Base-by-base conservation (phyloP, 805 yeast species). In the Suhomyces emberorum region DNA sequence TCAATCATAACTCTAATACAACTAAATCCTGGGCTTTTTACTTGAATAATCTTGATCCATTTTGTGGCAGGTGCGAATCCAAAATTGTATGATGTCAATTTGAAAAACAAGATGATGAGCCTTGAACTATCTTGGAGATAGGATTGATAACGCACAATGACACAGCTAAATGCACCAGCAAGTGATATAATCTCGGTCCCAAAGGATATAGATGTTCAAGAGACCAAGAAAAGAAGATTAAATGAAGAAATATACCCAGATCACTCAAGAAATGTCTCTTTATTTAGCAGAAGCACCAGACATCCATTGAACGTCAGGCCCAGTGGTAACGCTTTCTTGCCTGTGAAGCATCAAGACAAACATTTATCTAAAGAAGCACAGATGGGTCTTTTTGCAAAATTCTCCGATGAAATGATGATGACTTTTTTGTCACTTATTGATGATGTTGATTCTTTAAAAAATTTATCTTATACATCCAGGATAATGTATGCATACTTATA, bases 251-350 rank as follows among this genome's bases (percentile, higher is more conserved):
- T 7, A 10, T 44, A 44, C 28, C 36, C 43, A 3, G 34, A 41
- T 23, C 30, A 9, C 4, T 32, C 38, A 8, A 15, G 49, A n/a
- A 31, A 16, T 10, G 29, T 59, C 8, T 47, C 54, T 5, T 37
- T 55, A 5, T 43, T 38, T 10, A 43, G 67, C 2, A 46, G 59
- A 2, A 55, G 69, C 7, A 56, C 68, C 15, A 64, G 67, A 35
- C 95, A 86, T 51, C 95, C 95, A 1, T 58, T 85, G 20, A 82
- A 83, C 34, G 80, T 86, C 11, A 76, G 73, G 50, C 95, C 95
- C 1, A 59, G 74, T n/a, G 95, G 95, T 4, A 86, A 86, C 49
- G 68, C 74, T 3, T 58, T 75, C 17, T 49, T 80, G 15, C 54
- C 57, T 19, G 47, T 47, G n/a, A 39, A 49, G 22, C 37, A 44